Conservation (phyloP, 129 eudicot genomes). For the Tanacetum coccineum region DNA sequence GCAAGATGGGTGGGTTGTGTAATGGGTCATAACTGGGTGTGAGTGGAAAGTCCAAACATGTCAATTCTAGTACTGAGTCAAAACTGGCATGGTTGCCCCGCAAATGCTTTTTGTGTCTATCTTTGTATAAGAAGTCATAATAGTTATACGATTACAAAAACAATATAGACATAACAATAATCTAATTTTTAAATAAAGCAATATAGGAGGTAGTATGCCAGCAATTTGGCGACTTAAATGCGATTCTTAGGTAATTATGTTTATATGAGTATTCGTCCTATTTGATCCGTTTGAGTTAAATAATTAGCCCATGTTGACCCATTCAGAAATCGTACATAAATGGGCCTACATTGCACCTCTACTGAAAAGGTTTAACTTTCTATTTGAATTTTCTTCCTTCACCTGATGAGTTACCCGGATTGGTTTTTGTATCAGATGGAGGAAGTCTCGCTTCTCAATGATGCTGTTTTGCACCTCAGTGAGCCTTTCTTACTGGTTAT, state of each 20-base stretch:
- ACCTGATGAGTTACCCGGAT: slow-evolving; percentile 24
- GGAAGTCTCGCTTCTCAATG: slow-evolving; percentile 93
- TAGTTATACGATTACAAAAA: background rate
- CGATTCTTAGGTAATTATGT: no score
- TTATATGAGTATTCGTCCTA: no score
- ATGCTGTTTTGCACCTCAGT: slow-evolving; percentile 91
- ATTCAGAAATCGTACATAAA: background rate
- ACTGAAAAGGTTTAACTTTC: slow-evolving; percentile 10
- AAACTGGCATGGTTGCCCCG: background rate
- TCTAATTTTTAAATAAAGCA: background rate
- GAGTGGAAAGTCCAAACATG: background rate
- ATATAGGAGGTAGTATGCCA: background rate
- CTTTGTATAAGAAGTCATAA: background rate
- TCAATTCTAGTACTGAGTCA: background rate
- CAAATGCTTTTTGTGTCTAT: background rate
- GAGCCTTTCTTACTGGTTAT: slow-evolving; percentile 98
- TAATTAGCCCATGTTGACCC: background rate
- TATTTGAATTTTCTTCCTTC: background rate
- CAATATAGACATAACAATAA: background rate
- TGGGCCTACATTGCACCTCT: background rate
- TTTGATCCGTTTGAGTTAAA: background rate
- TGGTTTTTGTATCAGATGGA: slow-evolving; percentile 65
- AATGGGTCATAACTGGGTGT: background rate
- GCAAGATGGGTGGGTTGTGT: background rate
- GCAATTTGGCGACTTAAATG: background rate